Conservation (phyloP, 768 basidiomycete species). For the Pholiota conissans region DNA sequence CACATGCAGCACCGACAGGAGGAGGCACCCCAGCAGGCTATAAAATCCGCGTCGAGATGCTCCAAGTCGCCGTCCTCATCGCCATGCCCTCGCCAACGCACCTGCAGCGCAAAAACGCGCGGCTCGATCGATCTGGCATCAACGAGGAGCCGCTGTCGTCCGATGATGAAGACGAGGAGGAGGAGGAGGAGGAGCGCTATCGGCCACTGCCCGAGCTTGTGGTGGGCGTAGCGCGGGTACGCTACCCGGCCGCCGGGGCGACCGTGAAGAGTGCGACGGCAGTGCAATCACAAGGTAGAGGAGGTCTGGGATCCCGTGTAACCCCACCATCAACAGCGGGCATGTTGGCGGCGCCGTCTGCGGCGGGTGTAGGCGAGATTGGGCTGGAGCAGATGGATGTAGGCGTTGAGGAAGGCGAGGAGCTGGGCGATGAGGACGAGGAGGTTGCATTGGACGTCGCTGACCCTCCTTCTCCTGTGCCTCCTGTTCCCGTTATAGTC, state of each 20-base stretch:
- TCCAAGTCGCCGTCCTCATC: slow-evolving; percentile 58
- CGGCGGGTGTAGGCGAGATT: no score
- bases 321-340: no score
- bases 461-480: no score
- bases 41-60: slow-evolving; percentile 32
- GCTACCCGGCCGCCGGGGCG: slow-evolving; percentile 14
- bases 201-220: slow-evolving; percentile 45
- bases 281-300: no score
- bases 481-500: no score
- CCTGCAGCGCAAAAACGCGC: slow-evolving; percentile 18
- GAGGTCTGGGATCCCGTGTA: no score
- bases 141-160: slow-evolving; percentile 23
- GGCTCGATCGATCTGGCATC: slow-evolving; percentile 13
- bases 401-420: no score
- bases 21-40: slow-evolving; percentile 10
- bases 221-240: slow-evolving; percentile 45
- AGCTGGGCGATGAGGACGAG: no score
- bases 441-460: no score
- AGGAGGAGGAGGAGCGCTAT: slow-evolving; percentile 17
- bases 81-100: slow-evolving; percentile 50
- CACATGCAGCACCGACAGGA: no score
- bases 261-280: not conserved
- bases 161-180: slow-evolving; percentile 15
- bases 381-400: no score
- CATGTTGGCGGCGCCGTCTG: no score